Percentiles rank a stretch among this genome's conserved stretches.
Evolutionary conservation across 352 stramenopile genomes (phyloP).

Genomic region (Elongisporangium anandrum): DNA sequence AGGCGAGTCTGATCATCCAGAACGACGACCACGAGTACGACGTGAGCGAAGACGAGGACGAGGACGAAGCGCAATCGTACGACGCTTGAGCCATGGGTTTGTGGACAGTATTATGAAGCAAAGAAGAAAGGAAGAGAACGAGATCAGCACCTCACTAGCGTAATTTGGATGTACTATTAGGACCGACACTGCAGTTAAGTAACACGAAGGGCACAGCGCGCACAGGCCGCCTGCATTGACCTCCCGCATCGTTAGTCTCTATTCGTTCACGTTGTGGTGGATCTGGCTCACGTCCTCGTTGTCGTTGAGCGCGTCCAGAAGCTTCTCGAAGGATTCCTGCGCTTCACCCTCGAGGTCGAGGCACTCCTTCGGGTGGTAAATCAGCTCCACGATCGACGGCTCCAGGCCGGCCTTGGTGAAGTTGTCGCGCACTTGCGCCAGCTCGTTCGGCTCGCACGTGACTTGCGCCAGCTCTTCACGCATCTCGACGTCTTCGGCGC

Average conservation of each 20-base stretch:
- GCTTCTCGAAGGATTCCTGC: slow-evolving; percentile 64
- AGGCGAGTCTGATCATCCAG: slow-evolving; percentile 1
- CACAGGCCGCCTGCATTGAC: neutral
- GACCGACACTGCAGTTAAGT: neutral
- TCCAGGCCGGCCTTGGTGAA: slow-evolving; percentile 55
- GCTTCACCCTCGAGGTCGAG: slow-evolving; percentile 50
- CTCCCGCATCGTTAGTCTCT: neutral
- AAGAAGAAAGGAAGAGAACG: neutral
- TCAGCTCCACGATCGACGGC: slow-evolving; percentile 68
- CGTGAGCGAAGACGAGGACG: slow-evolving; percentile 33
- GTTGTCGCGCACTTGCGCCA: slow-evolving; percentile 50
- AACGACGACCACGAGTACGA: slow-evolving; percentile 16
- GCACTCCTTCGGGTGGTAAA: slow-evolving; percentile 81
- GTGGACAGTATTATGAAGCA: neutral
- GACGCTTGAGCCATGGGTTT: neutral
- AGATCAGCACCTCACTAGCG: neutral
- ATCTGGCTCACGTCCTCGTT: slow-evolving; percentile 81
- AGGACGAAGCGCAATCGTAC: slow-evolving; percentile 4
- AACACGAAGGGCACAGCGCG: neutral
- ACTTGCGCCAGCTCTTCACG: slow-evolving; percentile 63
- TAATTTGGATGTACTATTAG: neutral
- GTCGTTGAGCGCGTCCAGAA: slow-evolving; percentile 69
- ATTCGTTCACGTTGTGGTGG: slow-evolving; percentile 82
- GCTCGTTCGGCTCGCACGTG: slow-evolving; percentile 60
- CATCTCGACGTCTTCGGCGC: slow-evolving; percentile 66